phyloP scores from a whole-genome alignment of 345 rosid species.

The Leavenworthia alabamica region DNA sequence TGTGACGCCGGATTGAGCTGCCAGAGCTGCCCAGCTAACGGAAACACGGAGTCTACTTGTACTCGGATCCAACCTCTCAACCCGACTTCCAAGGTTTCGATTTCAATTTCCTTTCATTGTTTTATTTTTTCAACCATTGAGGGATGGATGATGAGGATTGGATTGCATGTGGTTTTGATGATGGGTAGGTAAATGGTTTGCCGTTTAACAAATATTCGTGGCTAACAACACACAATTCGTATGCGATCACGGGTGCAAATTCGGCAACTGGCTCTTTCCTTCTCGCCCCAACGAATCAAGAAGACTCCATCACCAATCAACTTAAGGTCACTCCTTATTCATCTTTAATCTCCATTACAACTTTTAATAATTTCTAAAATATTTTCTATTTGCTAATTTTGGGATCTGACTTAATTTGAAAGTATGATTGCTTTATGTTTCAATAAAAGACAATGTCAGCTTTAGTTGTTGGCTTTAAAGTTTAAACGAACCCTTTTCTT shows the following conservation, averaged over 20 bases:
- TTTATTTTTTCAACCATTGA: too few relatives aligned
- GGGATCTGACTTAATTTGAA: conserved; percentile 6
- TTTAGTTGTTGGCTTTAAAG: conserved; percentile 22
- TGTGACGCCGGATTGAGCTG: conserved; percentile 84
- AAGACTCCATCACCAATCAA: conserved; percentile 72
- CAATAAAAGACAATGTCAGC: conserved; percentile 23
- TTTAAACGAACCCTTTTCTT: neutral
- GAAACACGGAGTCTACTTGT: conserved; percentile 77
- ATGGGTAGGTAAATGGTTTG: conserved; percentile 65
- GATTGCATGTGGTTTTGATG: conserved; percentile 33
- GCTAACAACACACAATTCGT: conserved; percentile 93
- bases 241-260: conserved; percentile 39
- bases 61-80: conserved; percentile 56
- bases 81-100: conserved; percentile 65
- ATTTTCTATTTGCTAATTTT: neutral
- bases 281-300: conserved; percentile 65
- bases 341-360: neutral
- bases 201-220: conserved; percentile 83
- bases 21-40: conserved; percentile 57
- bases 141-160: too few relatives aligned
- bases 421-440: conserved; percentile 13
- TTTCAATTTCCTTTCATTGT: too few relatives aligned
- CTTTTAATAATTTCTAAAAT: neutral
- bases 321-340: conserved; percentile 63
- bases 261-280: conserved; percentile 43